A percentile compares a stretch with the other conserved stretches of the same genome.
phyloP scores from a whole-genome alignment of 169 alveolate species.

The Plasmodium yoelii region DNA sequence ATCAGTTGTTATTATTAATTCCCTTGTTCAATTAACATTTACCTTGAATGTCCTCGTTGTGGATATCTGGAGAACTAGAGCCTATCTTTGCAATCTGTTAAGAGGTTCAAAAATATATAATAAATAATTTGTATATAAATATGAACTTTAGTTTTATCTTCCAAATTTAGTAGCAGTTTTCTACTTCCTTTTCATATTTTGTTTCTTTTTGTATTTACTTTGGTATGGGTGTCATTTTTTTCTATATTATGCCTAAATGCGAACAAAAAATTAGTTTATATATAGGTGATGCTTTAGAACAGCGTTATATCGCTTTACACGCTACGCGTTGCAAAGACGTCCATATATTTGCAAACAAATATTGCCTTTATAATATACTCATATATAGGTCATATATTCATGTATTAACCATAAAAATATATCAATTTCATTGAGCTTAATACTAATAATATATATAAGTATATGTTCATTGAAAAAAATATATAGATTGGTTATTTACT shows the following conservation, averaged over 20 bases:
- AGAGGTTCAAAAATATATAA: slow-evolving; percentile 4
- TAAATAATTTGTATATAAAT: neutral
- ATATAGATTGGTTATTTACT: neutral
- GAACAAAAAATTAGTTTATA: neutral
- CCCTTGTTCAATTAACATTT: neutral
- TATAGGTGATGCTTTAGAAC: neutral
- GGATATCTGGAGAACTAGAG: slow-evolving; percentile 12
- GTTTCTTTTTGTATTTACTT: slow-evolving; percentile 11
- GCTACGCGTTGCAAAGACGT: neutral
- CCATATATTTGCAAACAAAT: neutral
- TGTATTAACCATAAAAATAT: neutral
- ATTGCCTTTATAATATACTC: neutral
- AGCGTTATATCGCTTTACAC: neutral
- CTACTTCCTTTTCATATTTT: slow-evolving; percentile 5
- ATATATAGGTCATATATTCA: neutral
- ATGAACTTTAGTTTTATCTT: neutral
- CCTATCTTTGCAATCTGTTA: slow-evolving; percentile 53
- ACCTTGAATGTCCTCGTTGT: neutral
- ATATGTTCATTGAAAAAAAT: neutral
- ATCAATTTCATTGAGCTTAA: too few species aligned
- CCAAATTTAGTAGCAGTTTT: neutral
- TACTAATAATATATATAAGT: too few species aligned
- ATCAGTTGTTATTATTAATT: neutral
- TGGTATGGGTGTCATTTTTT: slow-evolving; percentile 27
- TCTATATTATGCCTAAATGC: slow-evolving; percentile 44